Base-by-base conservation (phyloP, 2,329 filamentous ascomycete species). In the Penicillium sclerotigenum region DNA sequence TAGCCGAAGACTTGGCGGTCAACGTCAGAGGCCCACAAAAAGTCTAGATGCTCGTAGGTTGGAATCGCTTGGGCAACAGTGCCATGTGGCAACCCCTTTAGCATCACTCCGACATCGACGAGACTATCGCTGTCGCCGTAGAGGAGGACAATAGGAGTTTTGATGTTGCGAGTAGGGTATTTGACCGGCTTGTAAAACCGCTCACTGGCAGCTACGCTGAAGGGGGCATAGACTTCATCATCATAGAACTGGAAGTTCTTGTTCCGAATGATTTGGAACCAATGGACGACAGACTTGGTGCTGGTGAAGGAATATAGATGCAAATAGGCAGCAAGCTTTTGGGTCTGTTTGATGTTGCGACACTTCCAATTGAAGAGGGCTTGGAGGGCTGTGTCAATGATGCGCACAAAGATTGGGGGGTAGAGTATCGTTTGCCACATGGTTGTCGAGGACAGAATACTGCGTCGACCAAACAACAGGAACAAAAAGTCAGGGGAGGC, bases 181-280 rank as follows among this genome's bases (percentile, higher is more conserved):
- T 90, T 93, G 65, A 94, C 91, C 6, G 97, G 92, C 71, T 97
- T 97, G 72, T 95, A 96, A 76, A 96, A 96, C 66, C 93, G 91
- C 68, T 84, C 87, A 52, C 83, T 83, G 5, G 86, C 86, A 22
- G 83, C 84, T 36, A 92, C 79, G 52, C 86, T 85, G 57, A 96
- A 79, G 0, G 88, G 88, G 28, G 87, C 87, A 55, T 91, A 89
- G 0, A 94, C 83, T 66, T 97, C 93, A 70, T 99, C 94, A 70
- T 99, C 94, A 73, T 92, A 97, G 90, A 99, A 97, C 74, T 99
- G 94, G 73, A 99, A 97, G 26, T 86, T 91, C 67, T 91, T 90
- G 68, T 93, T 97, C 62, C 94, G 88, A 67, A 99, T 99, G 70
- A 99, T 97, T 71, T 99, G 94, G 73, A 99, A 99, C 94, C 94